Base-by-base conservation (phyloP, 306 rosid species). In the Bauhinia variegata region DNA sequence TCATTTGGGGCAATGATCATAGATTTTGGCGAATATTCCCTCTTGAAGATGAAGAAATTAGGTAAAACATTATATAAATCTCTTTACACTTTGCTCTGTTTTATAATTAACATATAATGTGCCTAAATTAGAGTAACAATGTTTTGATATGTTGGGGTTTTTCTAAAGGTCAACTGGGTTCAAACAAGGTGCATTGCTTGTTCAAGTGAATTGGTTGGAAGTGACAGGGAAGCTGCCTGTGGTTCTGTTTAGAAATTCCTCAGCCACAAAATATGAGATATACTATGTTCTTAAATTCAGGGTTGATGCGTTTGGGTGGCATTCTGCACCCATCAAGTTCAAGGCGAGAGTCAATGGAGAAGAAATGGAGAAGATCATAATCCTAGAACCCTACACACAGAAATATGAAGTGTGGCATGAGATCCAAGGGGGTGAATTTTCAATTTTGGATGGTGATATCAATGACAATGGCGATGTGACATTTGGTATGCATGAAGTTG, bases 221-320 rank as follows among this genome's bases (percentile, higher is more conserved):
- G 75, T 70, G 17, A 70, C 67, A 33, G 67, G 66, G 17, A 57
- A 38, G 34, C 15, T 57, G 7, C 50, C 39, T 11, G 8, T 16
- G 38, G 8, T 5, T 3, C 33, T 47, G 10, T n/a, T 34, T 4
- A 17, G 5, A 9, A 8, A 6, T n/a, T n/a, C 9, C 15, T 47
- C 58, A 44, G 38, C 5, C 2, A 33, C 12, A 34, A 57, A 17
- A 36, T 65, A 33, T 58, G 59, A 14, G 23, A 57, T 70, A 18
- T 47, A 8, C 7, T 51, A 65, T 15, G 6, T 18, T 14, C 46
- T 69, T 5, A 70, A 58, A 5, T 70, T 70, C 7, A 65, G 71
- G 71, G 60, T 41, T 50, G 71, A 65, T 50, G 59, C 71, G 51
- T 65, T 65, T 50, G 71, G 71, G 37, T 65, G 71, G 71, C 71